phyloP scores from a whole-genome alignment of 768 basidiomycete genomes.

The Tylopilus subfusipes region DNA sequence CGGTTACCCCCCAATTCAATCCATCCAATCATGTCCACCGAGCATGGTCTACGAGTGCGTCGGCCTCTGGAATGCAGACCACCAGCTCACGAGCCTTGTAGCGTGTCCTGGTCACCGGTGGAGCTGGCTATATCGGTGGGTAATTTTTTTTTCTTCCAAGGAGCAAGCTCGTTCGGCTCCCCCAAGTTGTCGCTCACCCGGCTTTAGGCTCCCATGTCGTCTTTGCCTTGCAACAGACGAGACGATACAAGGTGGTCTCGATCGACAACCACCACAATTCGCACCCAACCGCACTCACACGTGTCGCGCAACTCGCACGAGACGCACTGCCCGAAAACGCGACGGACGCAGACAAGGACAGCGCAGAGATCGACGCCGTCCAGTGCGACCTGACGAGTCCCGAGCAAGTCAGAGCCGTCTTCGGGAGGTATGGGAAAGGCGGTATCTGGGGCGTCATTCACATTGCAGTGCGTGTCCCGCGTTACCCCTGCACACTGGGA shows the following conservation, averaged over 20 bases:
- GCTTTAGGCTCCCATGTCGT: conserved; percentile 87
- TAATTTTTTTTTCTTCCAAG: conserved; percentile 1
- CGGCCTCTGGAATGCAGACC: neutral
- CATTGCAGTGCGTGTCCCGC: conserved; percentile 66
- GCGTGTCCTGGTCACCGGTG: conserved; percentile 72
- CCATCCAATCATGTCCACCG: conserved; percentile 27
- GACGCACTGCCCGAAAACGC: conserved; percentile 65
- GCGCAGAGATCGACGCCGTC: conserved; percentile 67
- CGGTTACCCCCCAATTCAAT: neutral
- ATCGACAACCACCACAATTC: conserved; percentile 97
- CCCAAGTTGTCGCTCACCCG: conserved; percentile 9
- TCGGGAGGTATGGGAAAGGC: conserved; percentile 80
- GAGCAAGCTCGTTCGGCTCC: neutral
- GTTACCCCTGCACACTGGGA: neutral
- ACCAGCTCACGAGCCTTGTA: conserved; percentile 25
- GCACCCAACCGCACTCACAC: conserved; percentile 64
- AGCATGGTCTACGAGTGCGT: conserved; percentile 46
- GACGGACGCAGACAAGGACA: conserved; percentile 64
- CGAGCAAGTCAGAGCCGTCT: conserved; percentile 71
- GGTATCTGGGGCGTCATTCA: conserved; percentile 97
- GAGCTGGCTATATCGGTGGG: conserved; percentile 87
- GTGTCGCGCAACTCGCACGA: conserved; percentile 77
- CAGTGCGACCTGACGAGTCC: conserved; percentile 72
- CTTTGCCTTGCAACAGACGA: conserved; percentile 77
- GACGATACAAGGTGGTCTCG: conserved; percentile 88